Percentiles rank a stretch among this genome's conserved stretches.
phyloP scores from a whole-genome alignment of 768 basidiomycete genomes.

The Trametes coccinea region DNA sequence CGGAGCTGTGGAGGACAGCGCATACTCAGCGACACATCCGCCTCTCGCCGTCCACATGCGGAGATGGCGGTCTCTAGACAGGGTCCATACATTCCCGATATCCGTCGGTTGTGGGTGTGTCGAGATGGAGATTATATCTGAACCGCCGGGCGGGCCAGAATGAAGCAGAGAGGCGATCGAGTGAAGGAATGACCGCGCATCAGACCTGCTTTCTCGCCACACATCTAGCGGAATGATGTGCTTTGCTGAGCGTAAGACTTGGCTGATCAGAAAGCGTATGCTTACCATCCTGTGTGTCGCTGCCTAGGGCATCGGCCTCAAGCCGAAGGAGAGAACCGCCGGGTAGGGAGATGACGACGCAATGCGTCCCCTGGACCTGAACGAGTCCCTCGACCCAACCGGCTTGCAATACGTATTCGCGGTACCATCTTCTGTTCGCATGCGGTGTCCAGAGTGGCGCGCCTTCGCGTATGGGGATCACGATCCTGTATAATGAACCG shows the following conservation, averaged over 20 bases:
- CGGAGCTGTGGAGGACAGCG: conserved; percentile 42
- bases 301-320: conserved; percentile 60
- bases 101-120: conserved; percentile 77
- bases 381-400: conserved; percentile 41
- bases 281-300: conserved; percentile 61
- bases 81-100: conserved; percentile 73
- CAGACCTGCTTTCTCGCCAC: conserved; percentile 63
- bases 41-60: conserved; percentile 81
- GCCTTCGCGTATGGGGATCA: conserved; percentile 57
- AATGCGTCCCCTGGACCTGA: conserved; percentile 66
- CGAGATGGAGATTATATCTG: conserved; percentile 70
- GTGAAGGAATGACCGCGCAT: conserved; percentile 66
- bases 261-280: conserved; percentile 9
- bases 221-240: conserved; percentile 46
- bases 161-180: conserved; percentile 68
- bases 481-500: conserved; percentile 73
- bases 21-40: conserved; percentile 68
- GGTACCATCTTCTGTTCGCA: conserved; percentile 54
- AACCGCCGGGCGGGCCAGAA: conserved; percentile 45
- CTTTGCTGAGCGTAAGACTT: conserved; percentile 6
- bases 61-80: conserved; percentile 84
- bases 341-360: conserved; percentile 59
- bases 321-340: conserved; percentile 69
- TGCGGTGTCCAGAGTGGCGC: conserved; percentile 60
- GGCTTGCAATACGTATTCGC: conserved; percentile 67